Evolutionary conservation across 495 filamentous ascomycete genomes (phyloP).

Genomic region (Umbilicaria muhlenbergii): DNA sequence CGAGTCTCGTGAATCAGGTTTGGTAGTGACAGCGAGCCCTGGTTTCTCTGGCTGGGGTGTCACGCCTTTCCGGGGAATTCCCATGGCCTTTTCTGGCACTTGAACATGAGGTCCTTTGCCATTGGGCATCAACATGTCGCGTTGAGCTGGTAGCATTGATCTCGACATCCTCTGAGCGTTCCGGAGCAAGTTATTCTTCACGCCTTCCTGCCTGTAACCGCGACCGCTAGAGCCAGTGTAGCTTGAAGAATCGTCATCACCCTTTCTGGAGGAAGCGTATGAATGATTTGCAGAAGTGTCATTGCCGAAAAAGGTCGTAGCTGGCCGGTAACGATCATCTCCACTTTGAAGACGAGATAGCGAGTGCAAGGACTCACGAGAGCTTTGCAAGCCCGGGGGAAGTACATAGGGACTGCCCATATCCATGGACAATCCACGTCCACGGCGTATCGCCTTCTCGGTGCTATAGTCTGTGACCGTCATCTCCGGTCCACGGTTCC

Average conservation of each 20-base stretch:
- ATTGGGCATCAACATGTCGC: conserved; percentile 8
- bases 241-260: conserved; percentile 44
- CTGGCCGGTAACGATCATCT: conserved; percentile 75
- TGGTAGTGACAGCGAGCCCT: conserved; percentile 14
- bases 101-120: conserved; percentile 6
- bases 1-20: conserved; percentile 16
- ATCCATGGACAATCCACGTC: conserved; percentile 68
- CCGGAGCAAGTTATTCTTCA: conserved; percentile 41
- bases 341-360: conserved; percentile 52
- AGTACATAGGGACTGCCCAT: conserved; percentile 79
- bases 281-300: conserved; percentile 47
- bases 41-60: conserved; percentile 6
- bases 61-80: conserved; percentile 8
- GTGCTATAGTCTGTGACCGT: conserved; percentile 16
- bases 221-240: conserved; percentile 37
- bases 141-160: conserved; percentile 37
- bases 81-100: conserved; percentile 7
- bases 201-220: conserved; percentile 31
- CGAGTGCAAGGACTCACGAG: conserved; percentile 72
- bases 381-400: conserved; percentile 63
- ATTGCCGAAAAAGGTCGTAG: conserved; percentile 38
- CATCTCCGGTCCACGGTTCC: conserved; percentile 29
- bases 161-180: conserved; percentile 52
- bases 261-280: conserved; percentile 23
- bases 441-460: conserved; percentile 34